Percentiles rank a stretch among this genome's conserved stretches.
These are phyloP conservation scores for Candida gorgasii DNA, from an alignment of 805 yeast species.

Conservation along the genomic window DNA sequence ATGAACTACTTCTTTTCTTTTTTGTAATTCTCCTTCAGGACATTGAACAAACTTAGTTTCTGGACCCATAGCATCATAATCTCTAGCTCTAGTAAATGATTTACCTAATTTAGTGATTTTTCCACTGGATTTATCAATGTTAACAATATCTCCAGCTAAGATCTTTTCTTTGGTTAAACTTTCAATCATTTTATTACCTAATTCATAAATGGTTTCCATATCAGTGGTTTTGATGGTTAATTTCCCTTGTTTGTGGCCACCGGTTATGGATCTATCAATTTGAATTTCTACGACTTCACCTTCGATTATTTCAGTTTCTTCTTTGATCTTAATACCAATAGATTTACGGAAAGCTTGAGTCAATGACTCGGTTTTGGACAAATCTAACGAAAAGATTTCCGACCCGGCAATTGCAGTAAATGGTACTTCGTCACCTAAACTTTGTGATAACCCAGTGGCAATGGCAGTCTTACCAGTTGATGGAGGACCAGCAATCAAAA, in stretches of 20 bases:
- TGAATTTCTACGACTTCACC: conserved; percentile 99
- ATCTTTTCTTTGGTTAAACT: conserved; percentile 93
- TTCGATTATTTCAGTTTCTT: conserved; percentile 95
- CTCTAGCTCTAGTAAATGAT: conserved; percentile 93
- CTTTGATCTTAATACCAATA: conserved; percentile 92
- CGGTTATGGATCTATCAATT: conserved; percentile 89
- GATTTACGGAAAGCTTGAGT: conserved; percentile 96
- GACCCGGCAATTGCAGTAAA: conserved; percentile 95
- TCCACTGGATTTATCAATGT: conserved; percentile 94
- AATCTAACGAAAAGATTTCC: conserved; percentile 87
- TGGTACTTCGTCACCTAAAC: conserved; percentile 78
- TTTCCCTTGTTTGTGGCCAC: conserved; percentile 98
- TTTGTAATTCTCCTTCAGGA: conserved; percentile 98
- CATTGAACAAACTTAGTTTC: conserved; percentile 97
- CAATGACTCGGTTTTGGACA: conserved; percentile 92
- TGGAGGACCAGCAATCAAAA: conserved; percentile 95
- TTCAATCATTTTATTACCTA: conserved; percentile 92
- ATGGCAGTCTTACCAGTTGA: conserved; percentile 98
- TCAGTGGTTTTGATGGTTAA: conserved; percentile 96
- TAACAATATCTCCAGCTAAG: conserved; percentile 94
- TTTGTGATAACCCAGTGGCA: conserved; percentile 89
- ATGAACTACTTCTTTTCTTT: conserved; percentile 92
- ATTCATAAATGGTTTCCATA: conserved; percentile 97
- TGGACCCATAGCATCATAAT: conserved; percentile 98
- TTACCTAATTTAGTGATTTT: conserved; percentile 92